Evolutionary conservation across 2,329 filamentous ascomycete species (phyloP).

Genomic region (Hypoxylon sp.): DNA sequence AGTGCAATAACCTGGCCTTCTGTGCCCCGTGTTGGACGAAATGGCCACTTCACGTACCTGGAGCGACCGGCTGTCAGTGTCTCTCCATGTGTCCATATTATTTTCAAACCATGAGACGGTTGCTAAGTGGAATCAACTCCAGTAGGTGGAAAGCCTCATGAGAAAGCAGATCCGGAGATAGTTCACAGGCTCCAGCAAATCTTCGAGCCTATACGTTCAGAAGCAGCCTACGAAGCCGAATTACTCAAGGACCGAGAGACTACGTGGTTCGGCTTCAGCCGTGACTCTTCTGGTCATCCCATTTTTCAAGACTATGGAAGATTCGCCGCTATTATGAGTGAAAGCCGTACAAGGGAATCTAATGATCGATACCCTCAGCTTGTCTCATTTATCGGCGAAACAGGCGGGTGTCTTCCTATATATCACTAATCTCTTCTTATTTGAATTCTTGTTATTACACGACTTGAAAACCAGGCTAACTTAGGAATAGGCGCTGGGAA

Average conservation of each 20-base stretch:
- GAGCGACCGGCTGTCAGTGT: conserved; percentile 36
- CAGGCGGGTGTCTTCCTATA: conserved; percentile 36
- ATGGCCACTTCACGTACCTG: conserved; percentile 40
- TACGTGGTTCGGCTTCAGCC: conserved; percentile 44
- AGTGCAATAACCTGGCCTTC: conserved; percentile 44
- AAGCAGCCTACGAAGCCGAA: conserved; percentile 41
- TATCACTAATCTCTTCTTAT: not conserved
- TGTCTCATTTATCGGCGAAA: conserved; percentile 54
- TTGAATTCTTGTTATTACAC: not conserved
- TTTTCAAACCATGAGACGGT: too few species aligned
- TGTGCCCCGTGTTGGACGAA: conserved; percentile 42
- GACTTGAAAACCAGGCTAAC: not conserved
- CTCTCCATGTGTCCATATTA: conserved; percentile 6
- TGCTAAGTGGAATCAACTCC: not conserved
- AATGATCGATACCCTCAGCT: conserved; percentile 47
- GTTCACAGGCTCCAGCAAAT: conserved; percentile 42
- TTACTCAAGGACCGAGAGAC: conserved; percentile 42
- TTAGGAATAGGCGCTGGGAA: conserved; percentile 52
- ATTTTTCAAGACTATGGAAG: conserved; percentile 47
- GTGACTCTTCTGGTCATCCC: conserved; percentile 39
- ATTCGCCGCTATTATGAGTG: conserved; percentile 52
- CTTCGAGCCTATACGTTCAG: conserved; percentile 41
- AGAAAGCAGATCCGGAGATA: conserved; percentile 41
- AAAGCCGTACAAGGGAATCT: conserved; percentile 33
- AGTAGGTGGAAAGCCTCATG: conserved; percentile 44